A percentile compares a stretch with the other conserved stretches of the same genome.
These are phyloP conservation scores for Eucalyptus decipiens DNA, from an alignment of 345 rosid genomes.

Conservation along the genomic window DNA sequence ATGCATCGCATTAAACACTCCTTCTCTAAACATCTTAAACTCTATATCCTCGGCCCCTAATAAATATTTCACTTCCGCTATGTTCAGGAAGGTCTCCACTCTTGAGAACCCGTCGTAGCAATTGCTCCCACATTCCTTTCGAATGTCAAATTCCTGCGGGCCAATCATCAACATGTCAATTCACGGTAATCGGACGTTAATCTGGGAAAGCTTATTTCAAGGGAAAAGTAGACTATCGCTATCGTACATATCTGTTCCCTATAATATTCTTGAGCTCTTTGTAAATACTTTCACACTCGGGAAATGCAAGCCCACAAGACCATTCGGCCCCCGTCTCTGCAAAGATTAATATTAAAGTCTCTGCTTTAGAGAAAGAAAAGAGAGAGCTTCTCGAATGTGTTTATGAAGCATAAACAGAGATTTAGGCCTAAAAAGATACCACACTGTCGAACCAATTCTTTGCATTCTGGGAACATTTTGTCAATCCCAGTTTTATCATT, in stretches of 20 bases:
- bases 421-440: constrained; percentile 16
- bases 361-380: background rate
- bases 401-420: background rate
- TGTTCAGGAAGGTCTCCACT: constrained; percentile 44
- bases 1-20: constrained; percentile 27
- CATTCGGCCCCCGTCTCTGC: background rate
- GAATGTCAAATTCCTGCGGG: constrained; percentile 57
- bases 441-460: constrained; percentile 20
- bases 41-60: constrained; percentile 52
- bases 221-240: background rate
- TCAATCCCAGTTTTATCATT: constrained; percentile 6
- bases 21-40: constrained; percentile 56
- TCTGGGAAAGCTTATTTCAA: background rate
- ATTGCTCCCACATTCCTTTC: constrained; percentile 46
- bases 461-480: constrained; percentile 21
- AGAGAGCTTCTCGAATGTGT: background rate
- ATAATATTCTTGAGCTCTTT: background rate
- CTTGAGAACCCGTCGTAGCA: constrained; percentile 58
- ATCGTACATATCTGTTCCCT: constrained; percentile 27
- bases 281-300: background rate
- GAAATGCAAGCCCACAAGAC: fast-evolving
- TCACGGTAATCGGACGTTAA: background rate
- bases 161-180: background rate
- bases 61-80: constrained; percentile 27
- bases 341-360: background rate